A percentile compares a stretch with the other conserved stretches of the same genome.
Evolutionary conservation across 2,329 filamentous ascomycete species (phyloP).

Genomic region (Huntiella abstrusa): DNA sequence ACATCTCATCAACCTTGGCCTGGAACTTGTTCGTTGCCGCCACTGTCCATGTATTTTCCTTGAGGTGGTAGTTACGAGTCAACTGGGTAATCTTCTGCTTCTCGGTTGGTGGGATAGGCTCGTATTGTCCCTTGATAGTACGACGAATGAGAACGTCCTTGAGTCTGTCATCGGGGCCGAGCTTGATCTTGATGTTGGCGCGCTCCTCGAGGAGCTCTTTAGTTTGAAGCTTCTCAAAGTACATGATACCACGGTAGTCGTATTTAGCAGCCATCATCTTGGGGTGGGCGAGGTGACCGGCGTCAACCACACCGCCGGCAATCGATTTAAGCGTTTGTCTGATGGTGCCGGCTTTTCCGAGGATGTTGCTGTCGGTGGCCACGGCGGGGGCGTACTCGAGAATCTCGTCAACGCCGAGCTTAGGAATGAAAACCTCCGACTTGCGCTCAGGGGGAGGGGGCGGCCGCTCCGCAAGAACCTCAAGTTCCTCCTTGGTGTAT

Average conservation of each 20-base stretch:
- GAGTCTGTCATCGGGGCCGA: constrained; percentile 11
- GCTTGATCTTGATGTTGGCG: constrained; percentile 12
- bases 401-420: constrained; percentile 19
- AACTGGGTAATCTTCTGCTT: constrained; percentile 18
- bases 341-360: constrained; percentile 18
- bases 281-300: constrained; percentile 17
- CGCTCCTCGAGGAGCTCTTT: constrained; percentile 18
- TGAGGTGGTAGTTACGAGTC: constrained; percentile 21
- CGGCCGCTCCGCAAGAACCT: constrained; percentile 9
- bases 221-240: constrained; percentile 18
- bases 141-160: constrained; percentile 17
- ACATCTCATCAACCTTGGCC: constrained; percentile 16
- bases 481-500: constrained; percentile 17
- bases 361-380: constrained; percentile 16
- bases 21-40: constrained; percentile 21
- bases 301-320: constrained; percentile 19
- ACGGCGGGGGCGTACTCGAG: constrained; percentile 19
- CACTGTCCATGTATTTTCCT: constrained; percentile 20
- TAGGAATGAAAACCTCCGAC: constrained; percentile 17
- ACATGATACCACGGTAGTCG: constrained; percentile 16
- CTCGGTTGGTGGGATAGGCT: constrained; percentile 17
- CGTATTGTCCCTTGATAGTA: constrained; percentile 20
- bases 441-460: constrained; percentile 7
- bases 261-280: constrained; percentile 18
- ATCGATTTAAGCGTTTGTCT: constrained; percentile 21